These are phyloP conservation scores for Tulasnella sp. DNA, from an alignment of 768 basidiomycete species.

Conservation along the genomic window DNA sequence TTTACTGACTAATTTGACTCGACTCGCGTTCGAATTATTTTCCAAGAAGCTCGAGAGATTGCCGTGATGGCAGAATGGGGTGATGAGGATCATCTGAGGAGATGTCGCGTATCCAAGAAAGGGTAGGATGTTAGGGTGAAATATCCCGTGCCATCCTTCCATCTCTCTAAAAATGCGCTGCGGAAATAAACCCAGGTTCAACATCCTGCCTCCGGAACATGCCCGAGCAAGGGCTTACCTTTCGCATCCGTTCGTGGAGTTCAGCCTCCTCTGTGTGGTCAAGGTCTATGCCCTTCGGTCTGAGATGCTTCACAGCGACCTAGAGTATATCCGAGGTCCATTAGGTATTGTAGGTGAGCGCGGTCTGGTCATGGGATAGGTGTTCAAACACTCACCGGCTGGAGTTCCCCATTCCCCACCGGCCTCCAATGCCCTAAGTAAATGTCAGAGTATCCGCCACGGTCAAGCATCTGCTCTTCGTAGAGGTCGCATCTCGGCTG, in stretches of 20 bases:
- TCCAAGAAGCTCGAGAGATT: not conserved
- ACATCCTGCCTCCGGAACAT: not conserved
- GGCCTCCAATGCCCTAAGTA: not conserved
- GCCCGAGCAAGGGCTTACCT: not conserved
- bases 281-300: not conserved
- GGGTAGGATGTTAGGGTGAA: conserved; percentile 2
- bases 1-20: not conserved
- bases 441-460: not conserved
- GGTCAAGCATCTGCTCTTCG: not conserved
- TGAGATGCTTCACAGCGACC: conserved; percentile 10
- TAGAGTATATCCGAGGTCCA: not conserved
- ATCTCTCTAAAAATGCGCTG: conserved; percentile 4
- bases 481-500: not conserved
- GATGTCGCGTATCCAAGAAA: not conserved
- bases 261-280: not conserved
- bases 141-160: not conserved
- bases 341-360: not conserved
- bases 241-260: not conserved
- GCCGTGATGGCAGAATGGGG: conserved; percentile 5
- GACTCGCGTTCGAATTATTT: not conserved
- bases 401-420: not conserved
- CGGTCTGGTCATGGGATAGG: not conserved
- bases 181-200: not conserved
- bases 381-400: not conserved
- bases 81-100: not conserved